Conservation (phyloP, 257 asterid species). For the Solanum bulbocastanum region DNA sequence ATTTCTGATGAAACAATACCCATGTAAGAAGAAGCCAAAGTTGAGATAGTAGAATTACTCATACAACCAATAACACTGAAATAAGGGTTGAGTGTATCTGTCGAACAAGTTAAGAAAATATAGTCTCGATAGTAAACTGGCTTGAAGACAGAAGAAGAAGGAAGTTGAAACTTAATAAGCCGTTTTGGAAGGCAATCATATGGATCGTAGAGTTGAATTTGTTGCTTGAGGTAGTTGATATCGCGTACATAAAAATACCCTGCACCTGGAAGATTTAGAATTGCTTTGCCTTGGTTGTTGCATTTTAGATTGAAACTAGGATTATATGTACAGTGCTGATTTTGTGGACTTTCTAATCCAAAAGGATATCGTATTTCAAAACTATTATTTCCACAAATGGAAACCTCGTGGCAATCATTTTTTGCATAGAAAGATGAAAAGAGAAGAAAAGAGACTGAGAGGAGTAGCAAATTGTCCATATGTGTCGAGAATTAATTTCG, state of each 20-base stretch:
- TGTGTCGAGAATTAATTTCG: neutral
- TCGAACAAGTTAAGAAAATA: conserved; percentile 4
- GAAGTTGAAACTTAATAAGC: neutral
- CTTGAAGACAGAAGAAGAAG: neutral
- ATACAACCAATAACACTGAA: conserved; percentile 5
- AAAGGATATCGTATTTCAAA: conserved; percentile 4
- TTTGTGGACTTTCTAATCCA: neutral
- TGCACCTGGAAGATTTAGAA: conserved; percentile 2
- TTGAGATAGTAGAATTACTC: conserved; percentile 6
- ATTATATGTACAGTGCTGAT: neutral
- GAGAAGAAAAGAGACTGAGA: neutral
- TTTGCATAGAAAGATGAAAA: conserved; percentile 15
- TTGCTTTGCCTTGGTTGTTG: neutral
- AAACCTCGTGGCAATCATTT: conserved; percentile 11
- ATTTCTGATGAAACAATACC: conserved; percentile 2
- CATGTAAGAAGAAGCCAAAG: conserved; percentile 33
- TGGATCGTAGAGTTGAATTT: conserved; percentile 18
- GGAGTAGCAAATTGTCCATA: neutral
- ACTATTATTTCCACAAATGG: neutral
- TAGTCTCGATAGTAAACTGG: conserved; percentile 5
- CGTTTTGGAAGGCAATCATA: conserved; percentile 15
- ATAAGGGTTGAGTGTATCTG: neutral
- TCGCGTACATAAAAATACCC: neutral
- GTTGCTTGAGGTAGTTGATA: neutral
- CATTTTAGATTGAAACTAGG: neutral